phyloP scores from a whole-genome alignment of 441 rosid genomes.

The Croton laevigatus region DNA sequence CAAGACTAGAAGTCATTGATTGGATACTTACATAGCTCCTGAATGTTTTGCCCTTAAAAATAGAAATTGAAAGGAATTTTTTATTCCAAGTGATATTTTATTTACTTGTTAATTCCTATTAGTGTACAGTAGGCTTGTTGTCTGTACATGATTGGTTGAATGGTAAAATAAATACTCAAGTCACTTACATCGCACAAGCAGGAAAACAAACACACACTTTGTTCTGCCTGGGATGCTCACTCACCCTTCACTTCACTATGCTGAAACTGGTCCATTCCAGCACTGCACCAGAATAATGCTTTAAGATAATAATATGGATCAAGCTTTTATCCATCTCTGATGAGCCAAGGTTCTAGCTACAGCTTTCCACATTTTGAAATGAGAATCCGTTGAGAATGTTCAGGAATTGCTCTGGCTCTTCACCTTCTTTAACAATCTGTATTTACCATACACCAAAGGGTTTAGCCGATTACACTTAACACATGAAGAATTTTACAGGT shows the following conservation, averaged over 20 bases:
- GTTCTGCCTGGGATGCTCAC: conserved; percentile 41
- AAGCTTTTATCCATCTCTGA: conserved; percentile 3
- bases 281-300: not conserved
- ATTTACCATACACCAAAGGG: not conserved
- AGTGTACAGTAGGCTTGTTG: conserved; percentile 26
- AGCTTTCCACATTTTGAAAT: conserved; percentile 29
- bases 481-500: not conserved
- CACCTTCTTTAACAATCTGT: conserved; percentile 44
- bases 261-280: conserved; percentile 8
- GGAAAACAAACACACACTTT: conserved; percentile 13
- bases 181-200: conserved; percentile 40
- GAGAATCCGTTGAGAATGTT: conserved; percentile 30
- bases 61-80: conserved; percentile 5
- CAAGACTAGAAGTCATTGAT: not conserved
- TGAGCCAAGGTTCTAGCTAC: conserved; percentile 11
- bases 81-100: conserved; percentile 27
- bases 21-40: not conserved
- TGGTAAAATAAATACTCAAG: conserved; percentile 7
- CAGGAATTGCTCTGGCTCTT: conserved; percentile 44
- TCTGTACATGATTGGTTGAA: conserved; percentile 37
- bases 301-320: not conserved
- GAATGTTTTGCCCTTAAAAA: not conserved
- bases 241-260: conserved; percentile 18
- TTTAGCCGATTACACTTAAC: conserved; percentile 9
- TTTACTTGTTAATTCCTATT: conserved; percentile 26